phyloP scores from a whole-genome alignment of 2,329 filamentous ascomycete genomes.

The Zasmidium citrigriseum region DNA sequence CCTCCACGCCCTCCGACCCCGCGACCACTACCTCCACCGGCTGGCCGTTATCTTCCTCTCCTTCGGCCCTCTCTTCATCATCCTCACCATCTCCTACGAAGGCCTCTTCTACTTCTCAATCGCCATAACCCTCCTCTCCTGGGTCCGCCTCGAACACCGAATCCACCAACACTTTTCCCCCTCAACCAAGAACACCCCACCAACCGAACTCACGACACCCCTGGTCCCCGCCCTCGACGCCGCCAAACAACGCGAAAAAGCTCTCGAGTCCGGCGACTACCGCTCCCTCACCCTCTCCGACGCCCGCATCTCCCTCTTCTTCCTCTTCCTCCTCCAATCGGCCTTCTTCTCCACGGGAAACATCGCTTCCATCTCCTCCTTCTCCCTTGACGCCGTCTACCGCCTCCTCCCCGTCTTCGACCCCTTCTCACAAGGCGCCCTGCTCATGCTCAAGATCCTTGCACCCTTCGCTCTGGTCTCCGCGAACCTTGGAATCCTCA shows the following conservation, averaged over 20 bases:
- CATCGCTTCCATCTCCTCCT: conserved; percentile 88
- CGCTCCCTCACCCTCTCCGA: conserved; percentile 80
- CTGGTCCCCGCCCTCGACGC: conserved; percentile 37
- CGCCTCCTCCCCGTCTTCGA: conserved; percentile 90
- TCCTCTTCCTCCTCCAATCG: conserved; percentile 90
- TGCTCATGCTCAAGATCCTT: conserved; percentile 86
- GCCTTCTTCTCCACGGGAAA: conserved; percentile 98
- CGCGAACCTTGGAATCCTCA: conserved; percentile 91
- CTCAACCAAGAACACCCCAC: conserved; percentile 25
- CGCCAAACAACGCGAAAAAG: conserved; percentile 34
- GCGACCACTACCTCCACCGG: conserved; percentile 85
- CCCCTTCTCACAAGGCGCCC: conserved; percentile 84
- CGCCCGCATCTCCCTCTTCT: conserved; percentile 85
- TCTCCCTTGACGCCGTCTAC: conserved; percentile 86
- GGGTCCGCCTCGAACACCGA: conserved; percentile 88
- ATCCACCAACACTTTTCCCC: conserved; percentile 52
- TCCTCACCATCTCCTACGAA: conserved; percentile 96
- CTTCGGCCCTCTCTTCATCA: conserved; percentile 90
- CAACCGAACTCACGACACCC: conserved; percentile 31
- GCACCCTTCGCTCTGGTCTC: conserved; percentile 92
- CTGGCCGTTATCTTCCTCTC: conserved; percentile 87
- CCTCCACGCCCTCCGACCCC: conserved; percentile 76
- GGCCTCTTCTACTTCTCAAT: conserved; percentile 94
- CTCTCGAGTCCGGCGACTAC: conserved; percentile 44
- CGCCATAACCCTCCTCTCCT: conserved; percentile 76